A percentile compares a stretch with the other conserved stretches of the same genome.
These are phyloP conservation scores for Fomitopsis palustris DNA, from an alignment of 1,284 basidiomycete genomes.

Conservation along the genomic window DNA sequence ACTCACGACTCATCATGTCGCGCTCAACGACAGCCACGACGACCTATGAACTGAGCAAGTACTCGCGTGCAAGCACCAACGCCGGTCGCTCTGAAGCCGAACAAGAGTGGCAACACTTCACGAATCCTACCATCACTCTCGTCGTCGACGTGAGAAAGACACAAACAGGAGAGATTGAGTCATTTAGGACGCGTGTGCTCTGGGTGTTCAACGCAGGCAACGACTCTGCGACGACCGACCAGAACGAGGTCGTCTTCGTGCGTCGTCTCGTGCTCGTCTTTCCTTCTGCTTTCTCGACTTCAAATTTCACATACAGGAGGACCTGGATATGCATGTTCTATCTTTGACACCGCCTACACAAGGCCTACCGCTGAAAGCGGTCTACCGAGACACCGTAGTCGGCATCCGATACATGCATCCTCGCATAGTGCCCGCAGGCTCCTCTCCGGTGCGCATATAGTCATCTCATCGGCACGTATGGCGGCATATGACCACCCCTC, in stretches of 20 bases:
- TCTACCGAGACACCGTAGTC: constrained; percentile 66
- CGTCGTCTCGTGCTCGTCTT: constrained; percentile 24
- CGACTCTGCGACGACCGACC: constrained; percentile 34
- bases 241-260: constrained; percentile 62
- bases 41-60: constrained; percentile 56
- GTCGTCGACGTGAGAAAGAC: constrained; percentile 58
- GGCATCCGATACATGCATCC: constrained; percentile 70
- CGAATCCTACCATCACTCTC: constrained; percentile 61
- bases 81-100: constrained; percentile 16
- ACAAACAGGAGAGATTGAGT: constrained; percentile 45
- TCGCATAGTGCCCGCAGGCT: constrained; percentile 32
- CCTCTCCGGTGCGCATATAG: constrained; percentile 36
- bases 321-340: constrained; percentile 64
- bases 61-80: constrained; percentile 58
- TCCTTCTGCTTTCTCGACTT: background rate
- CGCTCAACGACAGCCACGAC: constrained; percentile 56
- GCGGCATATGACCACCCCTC: background rate
- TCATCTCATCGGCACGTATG: background rate
- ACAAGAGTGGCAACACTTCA: constrained; percentile 74
- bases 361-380: constrained; percentile 68
- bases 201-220: constrained; percentile 51
- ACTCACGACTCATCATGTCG: constrained; percentile 32
- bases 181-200: constrained; percentile 56
- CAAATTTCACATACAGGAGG: constrained; percentile 46
- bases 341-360: constrained; percentile 32